Percentiles rank a stretch among this genome's conserved stretches.
phyloP scores from a whole-genome alignment of 768 basidiomycete genomes.

The Suillus alpinus region DNA sequence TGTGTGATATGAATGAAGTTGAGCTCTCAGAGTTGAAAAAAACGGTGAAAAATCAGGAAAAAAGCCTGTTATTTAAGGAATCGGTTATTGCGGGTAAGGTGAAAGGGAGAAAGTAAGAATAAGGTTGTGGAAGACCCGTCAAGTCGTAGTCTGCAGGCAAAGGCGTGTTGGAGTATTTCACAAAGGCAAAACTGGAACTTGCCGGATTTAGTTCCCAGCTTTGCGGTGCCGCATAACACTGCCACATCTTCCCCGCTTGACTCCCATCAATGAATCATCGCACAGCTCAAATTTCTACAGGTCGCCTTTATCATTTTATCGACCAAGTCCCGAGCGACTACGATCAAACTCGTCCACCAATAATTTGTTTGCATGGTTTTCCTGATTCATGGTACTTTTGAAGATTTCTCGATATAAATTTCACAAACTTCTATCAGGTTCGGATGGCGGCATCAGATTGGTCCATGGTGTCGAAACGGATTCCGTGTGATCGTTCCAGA shows the following conservation, averaged over 20 bases:
- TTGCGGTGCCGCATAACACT: conserved; percentile 25
- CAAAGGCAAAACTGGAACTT: conserved; percentile 25
- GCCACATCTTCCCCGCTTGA: conserved; percentile 10
- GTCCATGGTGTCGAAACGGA: conserved; percentile 60
- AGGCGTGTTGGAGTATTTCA: conserved; percentile 23
- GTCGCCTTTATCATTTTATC: conserved; percentile 66
- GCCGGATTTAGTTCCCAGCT: conserved; percentile 19
- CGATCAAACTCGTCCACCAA: conserved; percentile 38
- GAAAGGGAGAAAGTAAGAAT: conserved; percentile 5
- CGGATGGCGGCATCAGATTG: conserved; percentile 75
- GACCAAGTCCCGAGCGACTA: conserved; percentile 57
- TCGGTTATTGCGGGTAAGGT: conserved; percentile 18
- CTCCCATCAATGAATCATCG: conserved; percentile 36
- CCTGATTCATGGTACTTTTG: conserved; percentile 54
- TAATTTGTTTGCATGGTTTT: conserved; percentile 81
- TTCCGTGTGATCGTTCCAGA: conserved; percentile 57
- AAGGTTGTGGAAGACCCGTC: conserved; percentile 7
- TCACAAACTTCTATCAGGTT: conserved; percentile 41
- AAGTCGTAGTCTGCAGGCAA: conserved; percentile 12
- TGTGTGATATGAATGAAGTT: conserved; percentile 27
- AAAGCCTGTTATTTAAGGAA: conserved; percentile 5
- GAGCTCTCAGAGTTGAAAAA: conserved; percentile 23
- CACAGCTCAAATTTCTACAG: conserved; percentile 51
- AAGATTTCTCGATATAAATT: background rate
- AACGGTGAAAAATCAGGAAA: conserved; percentile 16